A percentile compares a stretch with the other conserved stretches of the same genome.
Conservation (phyloP, 805 yeast species). For the Wickerhamiella brachini region DNA sequence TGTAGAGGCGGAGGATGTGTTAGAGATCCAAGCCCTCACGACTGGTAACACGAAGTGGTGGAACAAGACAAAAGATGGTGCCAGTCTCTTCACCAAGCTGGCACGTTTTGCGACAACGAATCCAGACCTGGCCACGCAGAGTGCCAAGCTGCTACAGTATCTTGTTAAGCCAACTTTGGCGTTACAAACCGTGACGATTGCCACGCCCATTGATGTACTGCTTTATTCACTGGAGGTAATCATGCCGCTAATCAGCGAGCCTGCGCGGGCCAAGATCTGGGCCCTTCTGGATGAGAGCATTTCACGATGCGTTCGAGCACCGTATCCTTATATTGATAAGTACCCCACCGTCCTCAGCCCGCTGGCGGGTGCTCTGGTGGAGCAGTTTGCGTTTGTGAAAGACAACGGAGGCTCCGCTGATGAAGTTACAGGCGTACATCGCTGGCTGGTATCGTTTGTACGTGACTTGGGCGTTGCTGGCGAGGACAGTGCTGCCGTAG, state of each 20-base stretch:
- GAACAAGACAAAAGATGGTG: slow-evolving; percentile 35
- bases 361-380: slow-evolving; percentile 42
- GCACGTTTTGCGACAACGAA: slow-evolving; percentile 35
- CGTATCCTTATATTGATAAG: slow-evolving; percentile 71
- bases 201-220: slow-evolving; percentile 43
- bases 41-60: slow-evolving; percentile 64
- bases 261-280: slow-evolving; percentile 34
- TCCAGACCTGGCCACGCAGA: slow-evolving; percentile 28
- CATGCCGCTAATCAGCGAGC: slow-evolving; percentile 5
- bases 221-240: slow-evolving; percentile 33
- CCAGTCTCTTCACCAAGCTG: slow-evolving; percentile 56
- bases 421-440: slow-evolving; percentile 2
- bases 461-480: slow-evolving; percentile 14
- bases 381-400: slow-evolving; percentile 30
- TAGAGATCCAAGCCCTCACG: slow-evolving; percentile 46
- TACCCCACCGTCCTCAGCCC: slow-evolving; percentile 39
- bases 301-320: slow-evolving; percentile 54
- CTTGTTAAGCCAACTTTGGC: slow-evolving; percentile 40
- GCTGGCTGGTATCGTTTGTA: slow-evolving; percentile 11
- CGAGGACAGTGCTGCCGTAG: slow-evolving; percentile 7
- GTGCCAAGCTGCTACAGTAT: slow-evolving; percentile 34
- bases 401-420: not conserved
- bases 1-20: slow-evolving; percentile 27
- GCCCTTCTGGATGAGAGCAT: slow-evolving; percentile 60
- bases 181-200: slow-evolving; percentile 36